phyloP scores from a whole-genome alignment of 2,329 filamentous ascomycete species.

The Gnomoniopsis sp. region DNA sequence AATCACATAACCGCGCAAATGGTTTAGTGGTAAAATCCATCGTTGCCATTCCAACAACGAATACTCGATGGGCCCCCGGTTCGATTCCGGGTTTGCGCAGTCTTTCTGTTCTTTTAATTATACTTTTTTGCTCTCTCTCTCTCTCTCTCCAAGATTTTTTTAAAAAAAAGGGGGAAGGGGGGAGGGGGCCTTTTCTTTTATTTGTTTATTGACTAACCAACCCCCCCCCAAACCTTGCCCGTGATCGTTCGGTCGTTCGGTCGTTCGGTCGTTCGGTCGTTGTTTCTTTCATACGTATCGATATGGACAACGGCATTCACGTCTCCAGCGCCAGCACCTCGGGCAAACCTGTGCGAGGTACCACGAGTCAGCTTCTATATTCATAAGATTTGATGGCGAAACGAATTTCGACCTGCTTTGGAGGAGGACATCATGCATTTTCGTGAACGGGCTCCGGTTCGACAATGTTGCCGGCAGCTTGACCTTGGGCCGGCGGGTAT shows the following conservation, averaged over 20 bases:
- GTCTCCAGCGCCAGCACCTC: neutral
- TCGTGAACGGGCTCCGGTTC: constrained; percentile 3
- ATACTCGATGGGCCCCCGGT: neutral
- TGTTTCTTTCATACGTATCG: neutral
- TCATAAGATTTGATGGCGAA: neutral
- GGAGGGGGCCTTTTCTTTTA: neutral
- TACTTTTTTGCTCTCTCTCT: too few relatives aligned
- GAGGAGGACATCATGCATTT: neutral
- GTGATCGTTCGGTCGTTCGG: too few relatives aligned
- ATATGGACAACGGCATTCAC: neutral
- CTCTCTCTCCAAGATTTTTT: too few relatives aligned
- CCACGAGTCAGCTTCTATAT: neutral
- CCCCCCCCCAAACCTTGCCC: too few relatives aligned
- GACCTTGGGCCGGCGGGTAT: neutral
- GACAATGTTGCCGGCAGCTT: neutral
- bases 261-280: too few relatives aligned
- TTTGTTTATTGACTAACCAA: neutral
- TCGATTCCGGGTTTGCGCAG: neutral
- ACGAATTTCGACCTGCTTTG: neutral
- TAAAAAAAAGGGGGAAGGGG: too few relatives aligned
- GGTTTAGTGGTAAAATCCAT: neutral
- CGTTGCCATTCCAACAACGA: neutral
- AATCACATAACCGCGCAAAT: neutral
- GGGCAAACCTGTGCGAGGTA: neutral
- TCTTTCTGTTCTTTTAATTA: neutral